Percentiles rank a stretch among this genome's conserved stretches.
Conservation (phyloP, 331 rosid genomes). For the Acacia pycnantha region DNA sequence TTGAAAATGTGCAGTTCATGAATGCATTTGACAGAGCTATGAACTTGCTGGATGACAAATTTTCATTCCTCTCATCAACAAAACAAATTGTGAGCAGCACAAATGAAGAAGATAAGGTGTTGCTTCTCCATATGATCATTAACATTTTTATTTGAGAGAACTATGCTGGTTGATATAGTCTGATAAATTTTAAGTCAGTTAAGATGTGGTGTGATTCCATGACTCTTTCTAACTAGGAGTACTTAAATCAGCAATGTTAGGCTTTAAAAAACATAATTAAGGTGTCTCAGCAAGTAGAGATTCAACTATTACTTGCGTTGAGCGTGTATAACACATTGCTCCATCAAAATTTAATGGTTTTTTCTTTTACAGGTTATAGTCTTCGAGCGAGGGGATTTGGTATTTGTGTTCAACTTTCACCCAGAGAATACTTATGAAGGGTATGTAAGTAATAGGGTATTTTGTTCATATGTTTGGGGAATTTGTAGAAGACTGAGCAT, state of each 20-base stretch:
- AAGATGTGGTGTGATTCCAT: constrained; percentile 7
- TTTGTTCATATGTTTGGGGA: constrained; percentile 17
- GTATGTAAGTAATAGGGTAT: constrained; percentile 42
- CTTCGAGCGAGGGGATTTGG: constrained; percentile 92
- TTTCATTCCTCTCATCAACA: constrained; percentile 68
- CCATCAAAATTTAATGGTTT: constrained; percentile 17
- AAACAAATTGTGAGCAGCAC: constrained; percentile 90
- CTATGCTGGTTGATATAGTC: constrained; percentile 20
- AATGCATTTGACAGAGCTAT: constrained; percentile 91
- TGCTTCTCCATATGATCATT: constrained; percentile 13
- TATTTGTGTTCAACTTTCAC: constrained; percentile 92
- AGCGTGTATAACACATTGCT: neutral
- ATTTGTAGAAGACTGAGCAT: constrained; percentile 3
- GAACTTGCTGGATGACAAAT: constrained; percentile 86
- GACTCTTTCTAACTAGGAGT: constrained; percentile 14
- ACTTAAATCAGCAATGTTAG: constrained; percentile 3
- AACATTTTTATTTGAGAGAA: neutral
- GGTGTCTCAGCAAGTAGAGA: constrained; percentile 8
- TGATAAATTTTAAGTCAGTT: constrained; percentile 17
- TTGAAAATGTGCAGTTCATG: constrained; percentile 70
- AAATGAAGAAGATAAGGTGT: constrained; percentile 82
- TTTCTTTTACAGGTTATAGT: constrained; percentile 66
- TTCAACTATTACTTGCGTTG: neutral
- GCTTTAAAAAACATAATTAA: constrained; percentile 2
- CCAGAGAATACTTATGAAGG: constrained; percentile 80